phyloP scores from a whole-genome alignment of 441 rosid species.

The Populus trichocarpa region DNA sequence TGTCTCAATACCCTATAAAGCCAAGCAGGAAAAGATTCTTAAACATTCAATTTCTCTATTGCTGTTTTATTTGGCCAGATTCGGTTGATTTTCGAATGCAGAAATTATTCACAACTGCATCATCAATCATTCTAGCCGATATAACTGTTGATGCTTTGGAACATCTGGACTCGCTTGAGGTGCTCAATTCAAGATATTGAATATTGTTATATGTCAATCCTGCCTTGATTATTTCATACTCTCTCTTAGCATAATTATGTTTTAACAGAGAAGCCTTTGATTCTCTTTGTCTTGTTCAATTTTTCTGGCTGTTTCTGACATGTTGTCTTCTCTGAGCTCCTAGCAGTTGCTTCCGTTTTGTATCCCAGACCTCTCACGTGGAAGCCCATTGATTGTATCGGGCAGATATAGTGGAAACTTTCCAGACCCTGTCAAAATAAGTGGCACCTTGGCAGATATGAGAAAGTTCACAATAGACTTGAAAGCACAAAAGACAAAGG shows the following conservation, averaged over 20 bases:
- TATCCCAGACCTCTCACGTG: constrained; percentile 60
- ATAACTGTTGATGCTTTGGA: constrained; percentile 45
- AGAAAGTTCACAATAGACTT: constrained; percentile 45
- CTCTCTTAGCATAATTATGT: background rate
- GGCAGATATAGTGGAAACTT: constrained; percentile 73
- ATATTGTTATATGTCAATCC: background rate
- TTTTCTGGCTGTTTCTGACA: constrained; percentile 8
- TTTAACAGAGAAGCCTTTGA: background rate
- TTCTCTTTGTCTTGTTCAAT: background rate
- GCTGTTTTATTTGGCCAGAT: constrained; percentile 42
- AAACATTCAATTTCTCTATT: background rate
- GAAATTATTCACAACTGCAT: constrained; percentile 53
- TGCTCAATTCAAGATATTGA: constrained; percentile 23
- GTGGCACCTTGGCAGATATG: constrained; percentile 61
- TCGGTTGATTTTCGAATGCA: constrained; percentile 49
- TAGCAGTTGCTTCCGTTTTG: constrained; percentile 61
- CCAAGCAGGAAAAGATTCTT: background rate
- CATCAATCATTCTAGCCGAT: constrained; percentile 62
- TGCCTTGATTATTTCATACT: no score
- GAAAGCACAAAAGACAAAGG: constrained; percentile 58
- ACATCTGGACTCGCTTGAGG: constrained; percentile 67
- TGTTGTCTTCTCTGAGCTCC: constrained; percentile 4
- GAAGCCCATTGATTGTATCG: constrained; percentile 55
- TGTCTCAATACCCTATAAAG: background rate
- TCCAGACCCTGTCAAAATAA: constrained; percentile 57